These are phyloP conservation scores for Saccharomyces paradoxus DNA, from an alignment of 805 yeast species.

Conservation along the genomic window DNA sequence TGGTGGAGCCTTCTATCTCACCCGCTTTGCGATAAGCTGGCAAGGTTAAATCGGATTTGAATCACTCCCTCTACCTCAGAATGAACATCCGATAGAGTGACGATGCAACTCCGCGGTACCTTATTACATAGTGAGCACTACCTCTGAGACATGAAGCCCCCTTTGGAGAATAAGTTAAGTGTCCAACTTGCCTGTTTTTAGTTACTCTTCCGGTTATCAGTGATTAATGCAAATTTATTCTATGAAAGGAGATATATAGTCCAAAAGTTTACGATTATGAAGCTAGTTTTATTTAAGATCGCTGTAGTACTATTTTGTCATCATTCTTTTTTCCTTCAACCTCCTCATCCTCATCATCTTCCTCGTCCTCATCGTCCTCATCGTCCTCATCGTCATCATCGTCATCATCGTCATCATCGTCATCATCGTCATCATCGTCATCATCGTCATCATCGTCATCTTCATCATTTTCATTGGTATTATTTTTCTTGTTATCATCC, in stretches of 20 bases:
- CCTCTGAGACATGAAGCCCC: background rate
- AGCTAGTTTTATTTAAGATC: background rate
- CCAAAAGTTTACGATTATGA: background rate
- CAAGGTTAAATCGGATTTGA: background rate
- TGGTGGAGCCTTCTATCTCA: background rate
- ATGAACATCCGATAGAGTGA: background rate
- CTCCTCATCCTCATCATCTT: slow-evolving; percentile 18
- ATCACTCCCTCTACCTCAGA: background rate
- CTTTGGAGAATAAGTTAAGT: background rate
- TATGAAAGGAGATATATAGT: background rate
- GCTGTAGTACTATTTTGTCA: slow-evolving; percentile 1
- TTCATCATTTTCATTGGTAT: slow-evolving; percentile 18
- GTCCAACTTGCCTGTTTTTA: background rate
- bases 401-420: slow-evolving; percentile 33
- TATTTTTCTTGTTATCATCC: slow-evolving; percentile 26
- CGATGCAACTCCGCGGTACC: background rate
- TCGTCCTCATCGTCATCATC: slow-evolving; percentile 41
- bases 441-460: slow-evolving; percentile 38
- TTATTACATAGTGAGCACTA: background rate
- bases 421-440: slow-evolving; percentile 46
- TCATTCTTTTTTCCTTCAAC: background rate
- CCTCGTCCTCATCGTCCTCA: slow-evolving; percentile 31
- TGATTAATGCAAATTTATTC: background rate
- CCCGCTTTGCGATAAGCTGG: background rate
- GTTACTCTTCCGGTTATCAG: background rate